These are phyloP conservation scores for Cladosporium sp. DNA, from an alignment of 2,329 filamentous ascomycete genomes.

Conservation along the genomic window DNA sequence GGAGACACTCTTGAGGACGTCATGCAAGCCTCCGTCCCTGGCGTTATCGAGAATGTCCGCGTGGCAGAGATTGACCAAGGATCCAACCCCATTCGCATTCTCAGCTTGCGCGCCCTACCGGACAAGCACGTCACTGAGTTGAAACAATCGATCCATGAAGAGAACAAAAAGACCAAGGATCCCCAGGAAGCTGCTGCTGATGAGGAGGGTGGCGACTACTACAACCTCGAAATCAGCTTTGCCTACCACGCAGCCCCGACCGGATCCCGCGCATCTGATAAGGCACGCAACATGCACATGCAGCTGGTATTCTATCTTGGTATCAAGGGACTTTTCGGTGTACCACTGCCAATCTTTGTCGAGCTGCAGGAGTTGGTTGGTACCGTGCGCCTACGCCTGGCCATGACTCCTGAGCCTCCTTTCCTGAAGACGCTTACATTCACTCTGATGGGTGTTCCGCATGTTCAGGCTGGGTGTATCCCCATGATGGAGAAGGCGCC, in stretches of 20 bases:
- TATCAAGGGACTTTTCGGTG: slow-evolving; percentile 79
- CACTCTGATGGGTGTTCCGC: slow-evolving; percentile 88
- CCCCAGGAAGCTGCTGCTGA: slow-evolving; percentile 82
- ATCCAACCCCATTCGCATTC: slow-evolving; percentile 79
- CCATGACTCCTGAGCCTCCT: slow-evolving; percentile 83
- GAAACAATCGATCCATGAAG: slow-evolving; percentile 72
- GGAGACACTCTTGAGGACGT: slow-evolving; percentile 94
- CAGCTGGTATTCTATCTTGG: slow-evolving; percentile 91
- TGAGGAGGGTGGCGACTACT: slow-evolving; percentile 85
- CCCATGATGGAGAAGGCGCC: slow-evolving; percentile 89
- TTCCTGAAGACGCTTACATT: slow-evolving; percentile 90
- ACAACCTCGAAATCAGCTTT: slow-evolving; percentile 86
- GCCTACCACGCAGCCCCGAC: slow-evolving; percentile 85
- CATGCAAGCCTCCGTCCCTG: slow-evolving; percentile 92
- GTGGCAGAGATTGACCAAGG: slow-evolving; percentile 95
- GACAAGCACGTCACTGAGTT: slow-evolving; percentile 76
- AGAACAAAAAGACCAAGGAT: slow-evolving; percentile 77
- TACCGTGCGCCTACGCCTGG: slow-evolving; percentile 74
- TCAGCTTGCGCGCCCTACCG: slow-evolving; percentile 80
- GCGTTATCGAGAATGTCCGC: slow-evolving; percentile 87
- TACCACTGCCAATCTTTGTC: slow-evolving; percentile 82
- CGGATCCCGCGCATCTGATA: slow-evolving; percentile 61
- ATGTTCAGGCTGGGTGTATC: slow-evolving; percentile 81
- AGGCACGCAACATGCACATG: slow-evolving; percentile 93
- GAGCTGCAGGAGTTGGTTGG: slow-evolving; percentile 88